phyloP scores from a whole-genome alignment of 441 rosid genomes.

The Euphorbia corollata region DNA sequence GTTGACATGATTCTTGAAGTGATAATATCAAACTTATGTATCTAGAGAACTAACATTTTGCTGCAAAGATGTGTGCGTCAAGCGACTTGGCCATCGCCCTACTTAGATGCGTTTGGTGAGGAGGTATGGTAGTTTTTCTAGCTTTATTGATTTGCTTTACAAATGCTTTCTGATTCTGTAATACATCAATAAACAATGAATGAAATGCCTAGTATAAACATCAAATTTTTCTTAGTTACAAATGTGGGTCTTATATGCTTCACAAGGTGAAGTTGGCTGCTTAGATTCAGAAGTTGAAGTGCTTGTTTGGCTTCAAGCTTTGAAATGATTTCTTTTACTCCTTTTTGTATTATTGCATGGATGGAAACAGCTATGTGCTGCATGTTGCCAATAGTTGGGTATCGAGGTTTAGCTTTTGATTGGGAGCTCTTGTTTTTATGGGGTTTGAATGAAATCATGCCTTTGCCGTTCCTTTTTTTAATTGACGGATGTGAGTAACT shows the following conservation, averaged over 20 bases:
- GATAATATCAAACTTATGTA: conserved; percentile 22
- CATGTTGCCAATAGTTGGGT: not conserved
- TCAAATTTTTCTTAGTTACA: not conserved
- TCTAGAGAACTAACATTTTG: conserved; percentile 74
- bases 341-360: not conserved
- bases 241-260: not conserved
- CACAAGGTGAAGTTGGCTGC: not conserved
- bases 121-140: conserved; percentile 49
- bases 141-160: not conserved
- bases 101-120: conserved; percentile 95
- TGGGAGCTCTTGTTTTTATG: not conserved
- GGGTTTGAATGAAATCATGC: not conserved
- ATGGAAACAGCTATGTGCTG: not conserved
- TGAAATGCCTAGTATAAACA: not conserved
- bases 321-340: not conserved
- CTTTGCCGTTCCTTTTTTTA: not conserved
- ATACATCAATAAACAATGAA: not conserved
- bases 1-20: conserved; percentile 8
- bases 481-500: not conserved
- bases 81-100: conserved; percentile 95
- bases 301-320: not conserved
- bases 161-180: not conserved
- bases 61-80: conserved; percentile 86
- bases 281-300: not conserved
- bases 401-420: not conserved